Evolutionary conservation across 768 basidiomycete genomes (phyloP), one percentile per base, ranked within the genome.

Genomic region (Serendipita sp.): DNA sequence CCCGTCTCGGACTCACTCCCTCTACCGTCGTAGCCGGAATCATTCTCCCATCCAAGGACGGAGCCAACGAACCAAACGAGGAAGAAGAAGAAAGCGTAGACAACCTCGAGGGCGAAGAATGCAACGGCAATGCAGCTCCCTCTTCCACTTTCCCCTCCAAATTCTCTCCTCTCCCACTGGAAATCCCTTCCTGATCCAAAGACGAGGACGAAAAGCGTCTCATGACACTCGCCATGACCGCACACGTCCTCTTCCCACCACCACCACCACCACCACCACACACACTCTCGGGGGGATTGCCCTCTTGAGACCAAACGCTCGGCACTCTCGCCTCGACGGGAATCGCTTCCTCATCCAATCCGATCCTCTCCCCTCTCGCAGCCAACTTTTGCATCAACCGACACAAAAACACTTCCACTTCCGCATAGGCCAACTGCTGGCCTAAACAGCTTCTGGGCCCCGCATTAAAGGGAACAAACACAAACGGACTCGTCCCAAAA

Each of bases 341-440:
- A 10, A 60, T 60, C 8, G 56, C 56, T 7, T 23, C 56, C 28
- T 60, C 28, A 36, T 60, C 56, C 23, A 60, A 68, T 65, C 51
- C 70, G 3, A 68, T 2, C 10, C 28, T 35, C 44, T 63, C 35
- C 15, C 65, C 69, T 0, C 66, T 47, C 10, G 72, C 71, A 83
- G 83, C 84, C 10, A 86, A 84, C 8, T 71, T 70, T 70, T 87
- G 85, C 3, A 86, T 71, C 5, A 87, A 73, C 8, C 81, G 78
- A 52, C 83, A 76, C 48, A 87, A 76, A 73, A 85, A 78, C 72
- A 83, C 86, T 0, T 84, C 85, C 2, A 78, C 73, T 69, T 85
- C 83, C 66, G 85, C 78, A 72, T 86, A 86, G 3, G 85, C 85
- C 68, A 85, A 85, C 80, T 85, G 66, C 23, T 45, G 63, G 8